Percentiles rank a stretch among this genome's conserved stretches.
phyloP scores from a whole-genome alignment of 139 green algal genomes.

The Zygnema cylindricum region DNA sequence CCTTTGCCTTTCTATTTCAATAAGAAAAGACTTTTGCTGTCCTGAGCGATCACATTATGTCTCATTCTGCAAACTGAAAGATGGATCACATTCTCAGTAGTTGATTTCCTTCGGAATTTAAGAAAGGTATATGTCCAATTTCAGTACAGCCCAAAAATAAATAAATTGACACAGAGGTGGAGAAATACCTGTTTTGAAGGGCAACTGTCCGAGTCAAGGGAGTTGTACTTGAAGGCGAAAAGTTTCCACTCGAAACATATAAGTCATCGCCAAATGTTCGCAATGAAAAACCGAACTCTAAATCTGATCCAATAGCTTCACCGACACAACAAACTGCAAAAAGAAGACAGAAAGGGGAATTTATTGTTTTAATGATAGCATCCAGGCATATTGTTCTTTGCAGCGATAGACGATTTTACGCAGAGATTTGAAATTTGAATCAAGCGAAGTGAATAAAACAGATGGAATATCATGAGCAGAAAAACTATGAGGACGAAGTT shows the following conservation, averaged over 20 bases:
- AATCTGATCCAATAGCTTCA: not conserved
- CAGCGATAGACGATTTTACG: too few species aligned
- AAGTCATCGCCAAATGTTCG: constrained; percentile 11
- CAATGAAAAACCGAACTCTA: constrained; percentile 18
- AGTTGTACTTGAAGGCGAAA: not conserved
- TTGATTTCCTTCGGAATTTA: not conserved
- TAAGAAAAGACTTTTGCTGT: not conserved
- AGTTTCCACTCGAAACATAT: not conserved
- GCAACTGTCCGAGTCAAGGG: not conserved
- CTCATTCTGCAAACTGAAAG: not conserved
- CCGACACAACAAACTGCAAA: constrained; percentile 8
- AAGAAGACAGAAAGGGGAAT: not conserved
- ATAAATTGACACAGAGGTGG: not conserved
- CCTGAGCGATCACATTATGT: not conserved
- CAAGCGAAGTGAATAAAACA: too few species aligned
- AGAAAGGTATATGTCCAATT: not conserved
- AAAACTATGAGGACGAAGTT: too few species aligned
- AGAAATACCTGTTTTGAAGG: constrained; percentile 11
- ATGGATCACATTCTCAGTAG: not conserved
- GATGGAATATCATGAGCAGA: too few species aligned
- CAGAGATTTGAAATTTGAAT: too few species aligned
- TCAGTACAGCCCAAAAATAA: not conserved
- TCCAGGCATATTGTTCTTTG: too few species aligned
- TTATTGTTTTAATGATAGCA: too few species aligned
- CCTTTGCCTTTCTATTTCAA: not conserved